A percentile compares a stretch with the other conserved stretches of the same genome.
Conservation (phyloP, 345 rosid genomes). For the Melaleuca quinquenervia region DNA sequence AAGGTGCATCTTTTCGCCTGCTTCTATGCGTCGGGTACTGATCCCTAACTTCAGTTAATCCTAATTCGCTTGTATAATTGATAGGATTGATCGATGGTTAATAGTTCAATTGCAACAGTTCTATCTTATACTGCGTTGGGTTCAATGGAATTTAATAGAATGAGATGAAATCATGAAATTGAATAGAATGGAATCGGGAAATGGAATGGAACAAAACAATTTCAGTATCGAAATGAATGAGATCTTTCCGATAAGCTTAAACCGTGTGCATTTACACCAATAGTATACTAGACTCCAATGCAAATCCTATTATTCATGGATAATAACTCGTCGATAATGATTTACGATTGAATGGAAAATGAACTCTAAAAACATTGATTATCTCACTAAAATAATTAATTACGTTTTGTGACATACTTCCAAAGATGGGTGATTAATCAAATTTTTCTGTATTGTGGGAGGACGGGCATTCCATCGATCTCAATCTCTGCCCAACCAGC, state of each 20-base stretch:
- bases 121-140: neutral
- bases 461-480: neutral
- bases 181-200: neutral
- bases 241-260: neutral
- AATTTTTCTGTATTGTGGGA: neutral
- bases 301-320: neutral
- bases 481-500: neutral
- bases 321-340: neutral
- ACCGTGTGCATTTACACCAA: neutral
- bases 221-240: neutral
- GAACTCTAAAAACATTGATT: neutral
- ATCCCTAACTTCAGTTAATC: neutral
- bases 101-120: neutral
- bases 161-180: neutral
- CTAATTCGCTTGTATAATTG: neutral
- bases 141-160: neutral
- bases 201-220: fast-evolving
- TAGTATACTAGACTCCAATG: neutral
- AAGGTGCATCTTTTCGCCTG: neutral
- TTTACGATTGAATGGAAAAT: neutral
- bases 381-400: neutral
- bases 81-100: neutral
- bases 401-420: neutral
- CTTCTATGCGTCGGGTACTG: neutral
- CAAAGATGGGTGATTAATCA: neutral